phyloP scores from a whole-genome alignment of 345 rosid genomes.

The Sonneratia alba region DNA sequence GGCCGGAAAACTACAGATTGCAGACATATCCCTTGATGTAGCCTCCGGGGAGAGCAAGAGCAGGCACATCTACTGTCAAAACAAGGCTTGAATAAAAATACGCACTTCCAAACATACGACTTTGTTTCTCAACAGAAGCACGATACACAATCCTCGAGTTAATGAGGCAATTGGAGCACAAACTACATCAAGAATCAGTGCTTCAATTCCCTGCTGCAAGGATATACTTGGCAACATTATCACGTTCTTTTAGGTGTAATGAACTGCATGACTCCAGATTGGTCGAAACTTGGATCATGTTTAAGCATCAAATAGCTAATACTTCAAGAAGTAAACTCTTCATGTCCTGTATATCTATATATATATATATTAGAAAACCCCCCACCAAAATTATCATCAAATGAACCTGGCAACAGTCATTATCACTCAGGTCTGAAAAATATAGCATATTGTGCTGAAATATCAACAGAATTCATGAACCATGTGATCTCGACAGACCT shows the following conservation, averaged over 20 bases:
- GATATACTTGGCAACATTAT: no score
- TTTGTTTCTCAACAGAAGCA: background rate
- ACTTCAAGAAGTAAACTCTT: no score
- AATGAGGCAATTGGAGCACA: no score
- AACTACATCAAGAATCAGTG: background rate
- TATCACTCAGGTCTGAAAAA: background rate
- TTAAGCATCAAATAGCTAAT: background rate
- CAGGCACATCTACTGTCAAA: background rate
- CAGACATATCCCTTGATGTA: background rate
- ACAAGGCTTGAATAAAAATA: background rate
- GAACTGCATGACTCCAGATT: background rate
- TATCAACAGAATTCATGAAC: background rate
- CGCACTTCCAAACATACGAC: background rate
- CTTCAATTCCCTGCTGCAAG: background rate
- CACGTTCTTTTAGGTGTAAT: background rate
- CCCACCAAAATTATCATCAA: no score
- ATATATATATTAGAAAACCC: no score
- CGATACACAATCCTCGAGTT: background rate
- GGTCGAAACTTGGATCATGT: background rate
- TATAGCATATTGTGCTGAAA: background rate
- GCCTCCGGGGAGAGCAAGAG: background rate
- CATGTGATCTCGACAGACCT: slow-evolving; percentile 37
- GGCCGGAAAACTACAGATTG: background rate
- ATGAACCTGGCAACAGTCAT: background rate
- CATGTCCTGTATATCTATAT: no score